Evolutionary conservation across 495 filamentous ascomycete genomes (phyloP), one percentile per base, ranked within the genome.

Genomic region (Daldinia loculata): DNA sequence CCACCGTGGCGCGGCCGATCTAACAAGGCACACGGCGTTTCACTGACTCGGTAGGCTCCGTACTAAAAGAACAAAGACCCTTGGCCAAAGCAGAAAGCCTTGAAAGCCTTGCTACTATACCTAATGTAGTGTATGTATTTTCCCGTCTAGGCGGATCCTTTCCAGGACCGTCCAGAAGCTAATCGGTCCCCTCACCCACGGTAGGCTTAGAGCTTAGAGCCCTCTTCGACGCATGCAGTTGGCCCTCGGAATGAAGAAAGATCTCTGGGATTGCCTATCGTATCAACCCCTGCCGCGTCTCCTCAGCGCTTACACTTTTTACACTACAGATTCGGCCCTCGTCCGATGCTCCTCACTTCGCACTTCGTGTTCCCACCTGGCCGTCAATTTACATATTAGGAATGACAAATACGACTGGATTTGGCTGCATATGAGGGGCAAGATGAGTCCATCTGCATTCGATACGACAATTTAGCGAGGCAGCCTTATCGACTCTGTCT

Each of bases 311-410:
- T 73, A 69, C 56, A 72, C 55, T 58, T 12, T 53, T n/a, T 3
- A 27, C 24, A 51, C 12, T 24, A 30, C 51, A 7, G 17, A 24
- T 24, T 48, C 19, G 43, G 14, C 12, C 26, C 61, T 73, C 56
- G 29, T 65, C 61, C 61, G 56, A 53, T 55, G 38, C 58, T 63
- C 63, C 56, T 72, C 55, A 64, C 64, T 71, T 71, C 69, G 69
- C 55, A 63, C 60, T 67, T 71, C 69, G 69, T 72, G 63, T 72
- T 72, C 63, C 60, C 63, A 64, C 53, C 17, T 64, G 58, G 64
- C 56, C 59, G 52, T 63, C 52, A 56, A 72, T 22, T 48, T 48
- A 24, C 43, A 48, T 48, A 48, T 24, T 24, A 24, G 24, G 56
- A 56, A 56, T 70, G 53, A 51, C 55, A 51, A 48, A 59, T 64